Conservation (phyloP, 2,329 filamentous ascomycete genomes). For the Aspergillus sp. region DNA sequence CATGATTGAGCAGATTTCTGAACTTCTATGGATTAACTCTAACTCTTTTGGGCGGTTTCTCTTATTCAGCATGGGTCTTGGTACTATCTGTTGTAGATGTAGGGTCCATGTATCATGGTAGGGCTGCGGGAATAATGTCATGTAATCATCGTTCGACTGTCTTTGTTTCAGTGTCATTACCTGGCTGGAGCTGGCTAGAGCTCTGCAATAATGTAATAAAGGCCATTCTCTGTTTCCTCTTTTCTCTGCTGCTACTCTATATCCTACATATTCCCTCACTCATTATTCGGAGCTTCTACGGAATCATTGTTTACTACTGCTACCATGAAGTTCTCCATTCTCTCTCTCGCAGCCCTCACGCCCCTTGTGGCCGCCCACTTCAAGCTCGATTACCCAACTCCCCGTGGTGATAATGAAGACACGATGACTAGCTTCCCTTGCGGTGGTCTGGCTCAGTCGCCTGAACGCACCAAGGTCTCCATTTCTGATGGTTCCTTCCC, state of each 20-base stretch:
- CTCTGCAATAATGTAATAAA: background rate
- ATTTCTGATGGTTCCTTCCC: constrained; percentile 44
- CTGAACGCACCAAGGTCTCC: constrained; percentile 44
- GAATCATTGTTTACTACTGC: background rate
- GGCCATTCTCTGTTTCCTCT: background rate
- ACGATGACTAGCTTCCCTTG: constrained; percentile 44
- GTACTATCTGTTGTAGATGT: background rate
- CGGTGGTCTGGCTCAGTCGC: constrained; percentile 43
- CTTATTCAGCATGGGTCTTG: too few species aligned
- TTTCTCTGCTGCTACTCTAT: background rate
- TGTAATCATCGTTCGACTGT: too few species aligned
- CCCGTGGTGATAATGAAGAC: constrained; percentile 45
- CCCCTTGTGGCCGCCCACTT: constrained; percentile 50
- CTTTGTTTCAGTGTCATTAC: too few species aligned
- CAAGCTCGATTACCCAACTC: constrained; percentile 46
- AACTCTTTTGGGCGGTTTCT: background rate
- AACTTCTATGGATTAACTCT: constrained; percentile 3
- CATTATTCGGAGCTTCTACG: background rate
- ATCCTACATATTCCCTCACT: background rate
- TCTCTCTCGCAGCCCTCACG: constrained; percentile 35
- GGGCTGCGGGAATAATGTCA: background rate
- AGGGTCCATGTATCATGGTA: background rate
- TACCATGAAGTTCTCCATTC: constrained; percentile 28
- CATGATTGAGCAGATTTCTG: constrained; percentile 27
- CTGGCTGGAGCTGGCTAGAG: too few species aligned